phyloP scores from a whole-genome alignment of 2,329 filamentous ascomycete genomes.

The Septoria petroselini region DNA sequence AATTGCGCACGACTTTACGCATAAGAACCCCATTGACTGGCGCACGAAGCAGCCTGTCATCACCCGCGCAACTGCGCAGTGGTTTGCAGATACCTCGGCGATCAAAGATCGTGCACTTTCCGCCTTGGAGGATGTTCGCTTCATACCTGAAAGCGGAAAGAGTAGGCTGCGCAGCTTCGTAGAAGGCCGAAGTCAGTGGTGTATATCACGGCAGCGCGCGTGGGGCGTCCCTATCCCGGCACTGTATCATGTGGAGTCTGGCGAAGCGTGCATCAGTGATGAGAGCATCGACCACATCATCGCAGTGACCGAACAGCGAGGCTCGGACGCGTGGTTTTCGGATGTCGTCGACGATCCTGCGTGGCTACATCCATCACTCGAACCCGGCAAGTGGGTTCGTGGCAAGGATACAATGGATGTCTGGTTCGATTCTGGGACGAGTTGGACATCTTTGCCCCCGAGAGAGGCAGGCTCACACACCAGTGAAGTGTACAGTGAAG shows the following conservation, averaged over 20 bases:
- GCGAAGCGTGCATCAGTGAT: constrained; percentile 70
- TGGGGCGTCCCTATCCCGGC: constrained; percentile 98
- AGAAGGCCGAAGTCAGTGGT: constrained; percentile 88
- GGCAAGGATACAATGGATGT: constrained; percentile 98
- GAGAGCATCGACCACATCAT: constrained; percentile 84
- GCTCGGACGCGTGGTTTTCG: constrained; percentile 93
- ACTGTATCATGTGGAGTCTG: constrained; percentile 64
- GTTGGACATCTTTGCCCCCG: constrained; percentile 64
- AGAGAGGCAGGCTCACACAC: constrained; percentile 41
- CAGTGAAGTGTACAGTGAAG: constrained; percentile 89
- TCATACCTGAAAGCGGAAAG: constrained; percentile 72
- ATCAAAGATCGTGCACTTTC: constrained; percentile 73
- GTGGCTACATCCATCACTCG: constrained; percentile 70
- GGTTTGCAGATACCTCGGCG: constrained; percentile 88
- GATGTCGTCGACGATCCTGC: constrained; percentile 70
- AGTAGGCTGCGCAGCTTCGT: constrained; percentile 80
- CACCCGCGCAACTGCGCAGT: constrained; percentile 87
- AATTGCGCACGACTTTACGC: constrained; percentile 66
- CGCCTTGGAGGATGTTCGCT: constrained; percentile 68
- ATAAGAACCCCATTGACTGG: constrained; percentile 99
- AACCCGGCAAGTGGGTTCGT: constrained; percentile 59
- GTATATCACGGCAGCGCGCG: constrained; percentile 89
- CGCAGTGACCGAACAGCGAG: constrained; percentile 68
- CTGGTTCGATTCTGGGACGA: constrained; percentile 98
- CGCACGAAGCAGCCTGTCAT: constrained; percentile 90